These are phyloP conservation scores for Diaporthe batatas DNA, from an alignment of 2,329 filamentous ascomycete species.

Conservation along the genomic window DNA sequence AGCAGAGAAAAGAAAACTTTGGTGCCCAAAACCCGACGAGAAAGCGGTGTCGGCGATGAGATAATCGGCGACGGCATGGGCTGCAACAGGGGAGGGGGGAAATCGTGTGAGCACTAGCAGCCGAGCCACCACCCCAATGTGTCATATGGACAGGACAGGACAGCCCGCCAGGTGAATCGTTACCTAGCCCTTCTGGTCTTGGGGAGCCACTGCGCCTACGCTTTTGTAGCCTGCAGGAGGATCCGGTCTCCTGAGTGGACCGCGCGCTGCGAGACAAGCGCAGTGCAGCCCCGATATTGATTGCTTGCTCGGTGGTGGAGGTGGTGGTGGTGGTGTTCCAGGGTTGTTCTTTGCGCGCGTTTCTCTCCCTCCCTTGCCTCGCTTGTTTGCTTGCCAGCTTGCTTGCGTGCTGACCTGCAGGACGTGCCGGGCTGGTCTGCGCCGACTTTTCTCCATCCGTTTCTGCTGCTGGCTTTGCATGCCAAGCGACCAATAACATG, in stretches of 20 bases:
- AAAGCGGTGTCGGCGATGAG: not conserved
- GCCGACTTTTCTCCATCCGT: conserved; percentile 17
- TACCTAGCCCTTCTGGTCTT: not conserved
- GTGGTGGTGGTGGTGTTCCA: conserved; percentile 3
- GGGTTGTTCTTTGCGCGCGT: conserved; percentile 27
- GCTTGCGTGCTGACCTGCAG: conserved; percentile 9
- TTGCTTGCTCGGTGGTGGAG: not conserved
- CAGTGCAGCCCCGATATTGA: conserved; percentile 16
- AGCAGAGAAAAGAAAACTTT: not conserved
- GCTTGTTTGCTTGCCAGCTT: not conserved
- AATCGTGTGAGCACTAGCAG: not conserved
- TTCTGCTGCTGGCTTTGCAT: conserved; percentile 21
- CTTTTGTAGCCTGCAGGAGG: conserved; percentile 15
- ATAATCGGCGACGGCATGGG: not conserved
- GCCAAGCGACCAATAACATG: conserved; percentile 16
- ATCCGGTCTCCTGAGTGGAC: conserved; percentile 7
- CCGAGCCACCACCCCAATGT: conserved; percentile 13
- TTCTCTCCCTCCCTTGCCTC: conserved; percentile 16
- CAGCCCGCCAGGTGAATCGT: not conserved
- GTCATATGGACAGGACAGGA: no score
- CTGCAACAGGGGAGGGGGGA: not conserved
- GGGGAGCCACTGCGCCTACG: conserved; percentile 25
- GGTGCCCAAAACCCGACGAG: not conserved
- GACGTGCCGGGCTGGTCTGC: not conserved
- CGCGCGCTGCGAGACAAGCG: conserved; percentile 13